Conservation (phyloP, 192 early-diverging fungal genomes). For the Pilaira anomala region DNA sequence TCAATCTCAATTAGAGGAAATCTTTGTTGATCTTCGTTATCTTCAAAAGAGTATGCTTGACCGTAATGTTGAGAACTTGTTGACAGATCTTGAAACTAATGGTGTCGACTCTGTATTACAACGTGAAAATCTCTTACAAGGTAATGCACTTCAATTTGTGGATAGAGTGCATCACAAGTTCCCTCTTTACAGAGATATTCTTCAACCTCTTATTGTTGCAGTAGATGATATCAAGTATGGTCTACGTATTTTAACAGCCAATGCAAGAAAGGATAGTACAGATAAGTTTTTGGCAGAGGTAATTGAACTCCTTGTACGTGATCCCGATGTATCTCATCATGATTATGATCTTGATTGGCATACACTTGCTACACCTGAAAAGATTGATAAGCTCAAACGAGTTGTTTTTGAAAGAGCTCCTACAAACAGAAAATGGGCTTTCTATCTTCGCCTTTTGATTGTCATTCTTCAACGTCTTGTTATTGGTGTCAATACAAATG, state of each 20-base stretch:
- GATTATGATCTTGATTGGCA: conserved; percentile 39
- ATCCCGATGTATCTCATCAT: conserved; percentile 36
- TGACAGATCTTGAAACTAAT: conserved; percentile 42
- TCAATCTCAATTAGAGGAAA: conserved; percentile 60
- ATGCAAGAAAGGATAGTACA: not conserved
- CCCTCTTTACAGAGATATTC: conserved; percentile 70
- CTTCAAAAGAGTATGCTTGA: conserved; percentile 30
- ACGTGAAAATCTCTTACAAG: conserved; percentile 66
- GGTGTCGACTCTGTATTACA: conserved; percentile 44
- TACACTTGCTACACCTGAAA: conserved; percentile 39
- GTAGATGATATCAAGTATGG: conserved; percentile 77
- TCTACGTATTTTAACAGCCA: conserved; percentile 50
- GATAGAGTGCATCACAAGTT: conserved; percentile 63
- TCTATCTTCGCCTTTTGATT: conserved; percentile 52
- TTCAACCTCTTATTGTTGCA: conserved; percentile 65
- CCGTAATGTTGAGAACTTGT: conserved; percentile 39
- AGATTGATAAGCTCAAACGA: conserved; percentile 38
- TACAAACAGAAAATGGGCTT: conserved; percentile 42
- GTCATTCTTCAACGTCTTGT: conserved; percentile 44
- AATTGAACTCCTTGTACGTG: conserved; percentile 37
- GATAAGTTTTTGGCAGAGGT: conserved; percentile 28
- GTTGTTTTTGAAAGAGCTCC: conserved; percentile 44
- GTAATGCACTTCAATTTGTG: conserved; percentile 62
- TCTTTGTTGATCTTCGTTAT: conserved; percentile 45
- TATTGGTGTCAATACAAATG: conserved; percentile 37